Evolutionary conservation across 2,329 filamentous ascomycete species (phyloP).

Genomic region (Xylogone sp.): DNA sequence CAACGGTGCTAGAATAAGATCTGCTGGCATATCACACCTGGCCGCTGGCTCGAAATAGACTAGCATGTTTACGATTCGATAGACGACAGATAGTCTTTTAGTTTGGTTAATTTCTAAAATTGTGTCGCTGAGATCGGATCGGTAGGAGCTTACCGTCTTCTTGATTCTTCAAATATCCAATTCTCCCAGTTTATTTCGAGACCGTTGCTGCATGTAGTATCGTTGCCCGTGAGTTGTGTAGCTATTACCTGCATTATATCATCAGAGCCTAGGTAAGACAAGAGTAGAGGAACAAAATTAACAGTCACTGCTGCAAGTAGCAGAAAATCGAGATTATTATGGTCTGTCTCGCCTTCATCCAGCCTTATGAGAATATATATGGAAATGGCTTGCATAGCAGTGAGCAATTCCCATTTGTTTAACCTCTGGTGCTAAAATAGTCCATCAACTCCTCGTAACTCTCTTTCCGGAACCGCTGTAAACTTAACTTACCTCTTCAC

Average conservation of each 20-base stretch:
- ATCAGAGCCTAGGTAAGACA: constrained; percentile 7
- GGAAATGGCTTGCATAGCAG: constrained; percentile 38
- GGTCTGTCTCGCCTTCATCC: constrained; percentile 39
- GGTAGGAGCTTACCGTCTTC: constrained; percentile 26
- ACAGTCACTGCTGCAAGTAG: constrained; percentile 32
- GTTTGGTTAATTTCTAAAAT: constrained; percentile 10
- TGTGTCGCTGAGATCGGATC: constrained; percentile 1
- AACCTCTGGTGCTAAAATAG: constrained; percentile 24
- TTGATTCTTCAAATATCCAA: constrained; percentile 39
- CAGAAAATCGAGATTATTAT: constrained; percentile 37
- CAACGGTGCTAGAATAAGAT: constrained; percentile 38
- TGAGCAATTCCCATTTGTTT: constrained; percentile 35
- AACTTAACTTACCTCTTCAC: constrained; percentile 28
- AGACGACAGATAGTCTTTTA: constrained; percentile 35
- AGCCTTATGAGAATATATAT: constrained; percentile 40
- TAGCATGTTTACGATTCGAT: constrained; percentile 37
- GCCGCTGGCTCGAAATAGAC: constrained; percentile 37
- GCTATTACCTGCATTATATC: constrained; percentile 9
- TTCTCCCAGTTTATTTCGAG: constrained; percentile 31
- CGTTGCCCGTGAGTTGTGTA: constrained; percentile 10
- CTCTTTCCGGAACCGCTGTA: constrained; percentile 3
- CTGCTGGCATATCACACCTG: constrained; percentile 30
- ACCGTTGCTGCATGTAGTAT: constrained; percentile 13
- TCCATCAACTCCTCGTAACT: constrained; percentile 5
- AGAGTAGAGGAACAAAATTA: constrained; percentile 12